Evolutionary conservation across 345 rosid species (phyloP).

Genomic region (Eucalyptus curtisii): DNA sequence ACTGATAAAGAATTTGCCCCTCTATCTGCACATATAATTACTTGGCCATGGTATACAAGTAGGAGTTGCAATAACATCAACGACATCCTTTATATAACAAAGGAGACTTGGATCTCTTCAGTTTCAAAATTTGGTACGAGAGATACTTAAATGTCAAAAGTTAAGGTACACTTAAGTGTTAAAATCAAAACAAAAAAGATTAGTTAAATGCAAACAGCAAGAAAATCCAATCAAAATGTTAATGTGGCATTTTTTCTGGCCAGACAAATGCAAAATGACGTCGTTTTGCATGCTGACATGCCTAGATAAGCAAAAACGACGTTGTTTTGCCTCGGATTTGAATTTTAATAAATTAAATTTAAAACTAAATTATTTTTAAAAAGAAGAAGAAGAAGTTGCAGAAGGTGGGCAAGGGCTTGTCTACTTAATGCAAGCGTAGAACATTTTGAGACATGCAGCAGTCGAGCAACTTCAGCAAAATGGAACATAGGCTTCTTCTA

Average conservation of each 20-base stretch:
- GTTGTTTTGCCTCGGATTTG: accelerated
- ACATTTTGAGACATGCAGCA: background rate
- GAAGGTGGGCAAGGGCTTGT: accelerated
- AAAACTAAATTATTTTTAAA: no score
- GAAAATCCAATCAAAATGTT: no score
- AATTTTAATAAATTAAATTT: no score
- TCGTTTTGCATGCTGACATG: no score
- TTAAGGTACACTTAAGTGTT: accelerated
- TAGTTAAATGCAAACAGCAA: accelerated
- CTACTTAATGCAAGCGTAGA: background rate
- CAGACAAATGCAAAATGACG: accelerated
- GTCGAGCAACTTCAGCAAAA: background rate
- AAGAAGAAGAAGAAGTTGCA: no score
- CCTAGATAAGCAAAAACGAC: accelerated
- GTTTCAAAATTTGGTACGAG: accelerated
- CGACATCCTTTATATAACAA: background rate
- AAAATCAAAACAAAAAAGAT: no score
- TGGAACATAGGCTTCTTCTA: background rate
- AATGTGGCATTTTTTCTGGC: accelerated
- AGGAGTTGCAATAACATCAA: background rate
- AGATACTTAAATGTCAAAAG: no score
- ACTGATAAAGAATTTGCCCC: background rate
- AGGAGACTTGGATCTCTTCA: no score
- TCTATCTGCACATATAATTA: background rate
- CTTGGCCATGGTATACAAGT: background rate